Base-by-base conservation (phyloP, 129 eudicot species). In the Heracleum sosnowskyi region DNA sequence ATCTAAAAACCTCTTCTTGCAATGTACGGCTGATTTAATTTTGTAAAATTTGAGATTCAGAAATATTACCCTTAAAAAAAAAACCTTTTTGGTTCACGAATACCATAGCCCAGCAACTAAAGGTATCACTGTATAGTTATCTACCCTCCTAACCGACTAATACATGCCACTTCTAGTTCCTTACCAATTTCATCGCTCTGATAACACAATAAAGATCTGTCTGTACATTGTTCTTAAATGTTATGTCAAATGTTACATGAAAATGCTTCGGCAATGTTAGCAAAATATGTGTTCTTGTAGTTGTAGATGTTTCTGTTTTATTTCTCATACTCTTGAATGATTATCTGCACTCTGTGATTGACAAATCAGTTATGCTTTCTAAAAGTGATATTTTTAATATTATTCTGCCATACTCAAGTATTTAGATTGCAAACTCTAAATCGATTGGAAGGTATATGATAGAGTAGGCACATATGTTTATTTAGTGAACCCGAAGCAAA, bases 81-180 rank as follows among this genome's bases (percentile, higher is more conserved):
- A 73, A 29, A 3, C n/a, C 46, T 28, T 44, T 44, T 44, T 24
- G 39, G 20, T 12, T 44, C n/a, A 5, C 39, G 26, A 26, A 44
- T 73, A 37, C 77, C 49, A 28, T 73, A 15, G 46, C 77, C 34
- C 77, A 73, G 39, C 57, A 29, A 26, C 57, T 49, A 73, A 73
- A 16, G 37, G 77, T 31, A 15, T 13, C 6, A 44, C 11, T 73
- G 77, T 73, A 73, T 41, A 73, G 39, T 73, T 44, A 20, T 73
- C 3, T 7, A 57, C 39, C 33, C 34, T 18, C 12, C 60, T 29
- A 10, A 28, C 55, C 55, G 0, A 36, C 76, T 40, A 22, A 24
- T n/a, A 36, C 41, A 24, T 26, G 49, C 57, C 57, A 3, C 77
- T 73, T 26, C 60, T 40, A 24, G 55, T 28, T 42, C 34, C 60